phyloP scores from a whole-genome alignment of 2,329 filamentous ascomycete species.

The Arthrobotrys sphaeroides region DNA sequence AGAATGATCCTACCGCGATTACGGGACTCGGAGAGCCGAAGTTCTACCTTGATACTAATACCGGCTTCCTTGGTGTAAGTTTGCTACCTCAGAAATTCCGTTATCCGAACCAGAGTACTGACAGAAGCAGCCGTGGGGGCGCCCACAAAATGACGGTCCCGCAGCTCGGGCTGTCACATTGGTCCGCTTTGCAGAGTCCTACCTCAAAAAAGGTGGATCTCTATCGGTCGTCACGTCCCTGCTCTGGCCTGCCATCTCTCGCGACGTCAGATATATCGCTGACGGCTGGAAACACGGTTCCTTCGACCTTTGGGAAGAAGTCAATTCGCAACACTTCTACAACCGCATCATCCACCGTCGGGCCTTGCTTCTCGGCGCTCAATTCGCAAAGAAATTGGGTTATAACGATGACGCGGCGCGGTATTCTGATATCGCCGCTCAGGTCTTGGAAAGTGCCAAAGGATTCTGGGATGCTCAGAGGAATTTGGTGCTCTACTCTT shows the following conservation, averaged over 20 bases:
- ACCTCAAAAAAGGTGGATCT: conserved; percentile 70
- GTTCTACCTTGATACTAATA: conserved; percentile 48
- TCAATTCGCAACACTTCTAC: conserved; percentile 80
- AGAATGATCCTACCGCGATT: conserved; percentile 39
- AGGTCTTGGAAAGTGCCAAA: conserved; percentile 77
- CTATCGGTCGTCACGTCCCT: conserved; percentile 73
- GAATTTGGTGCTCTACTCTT: conserved; percentile 35
- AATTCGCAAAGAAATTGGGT: conserved; percentile 71
- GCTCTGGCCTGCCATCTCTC: conserved; percentile 55
- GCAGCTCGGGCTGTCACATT: conserved; percentile 78
- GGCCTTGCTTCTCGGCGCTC: conserved; percentile 69
- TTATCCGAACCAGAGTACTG: not conserved
- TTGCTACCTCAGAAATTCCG: not conserved
- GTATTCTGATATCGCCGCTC: conserved; percentile 5
- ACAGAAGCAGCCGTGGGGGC: conserved; percentile 69
- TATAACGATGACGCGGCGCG: conserved; percentile 27
- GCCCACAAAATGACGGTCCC: conserved; percentile 82
- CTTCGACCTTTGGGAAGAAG: conserved; percentile 87
- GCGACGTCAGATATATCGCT: conserved; percentile 76
- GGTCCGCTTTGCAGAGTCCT: conserved; percentile 76
- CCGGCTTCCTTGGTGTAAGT: conserved; percentile 41
- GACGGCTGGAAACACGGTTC: conserved; percentile 73
- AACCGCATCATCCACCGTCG: conserved; percentile 76
- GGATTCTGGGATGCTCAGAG: conserved; percentile 71
- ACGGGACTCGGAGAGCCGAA: conserved; percentile 62